phyloP scores from a whole-genome alignment of 805 yeast genomes.

The Ogataea salicorniae region DNA sequence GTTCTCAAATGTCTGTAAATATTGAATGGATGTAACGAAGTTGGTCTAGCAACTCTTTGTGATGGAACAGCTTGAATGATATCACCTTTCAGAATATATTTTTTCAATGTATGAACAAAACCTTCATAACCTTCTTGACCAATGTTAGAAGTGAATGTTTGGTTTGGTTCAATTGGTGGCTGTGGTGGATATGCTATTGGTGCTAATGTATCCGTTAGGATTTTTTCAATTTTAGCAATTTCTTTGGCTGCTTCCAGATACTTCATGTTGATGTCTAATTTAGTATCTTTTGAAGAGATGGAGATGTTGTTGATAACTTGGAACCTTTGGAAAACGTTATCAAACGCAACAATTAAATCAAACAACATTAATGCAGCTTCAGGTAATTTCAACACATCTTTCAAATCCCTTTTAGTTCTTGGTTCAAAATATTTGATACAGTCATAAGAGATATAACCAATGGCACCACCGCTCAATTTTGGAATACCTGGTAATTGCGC shows the following conservation, averaged over 20 bases:
- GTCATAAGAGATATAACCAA: slow-evolving; percentile 94
- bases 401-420: slow-evolving; percentile 64
- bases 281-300: slow-evolving; percentile 32
- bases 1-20: slow-evolving; percentile 91
- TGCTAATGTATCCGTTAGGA: slow-evolving; percentile 38
- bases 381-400: slow-evolving; percentile 80
- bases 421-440: slow-evolving; percentile 98
- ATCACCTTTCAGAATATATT: slow-evolving; percentile 85
- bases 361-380: slow-evolving; percentile 90
- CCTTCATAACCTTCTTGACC: slow-evolving; percentile 91
- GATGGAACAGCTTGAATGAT: slow-evolving; percentile 98
- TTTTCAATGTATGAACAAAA: slow-evolving; percentile 70
- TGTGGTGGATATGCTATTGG: slow-evolving; percentile 67
- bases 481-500: slow-evolving; percentile 82
- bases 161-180: slow-evolving; percentile 60
- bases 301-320: slow-evolving; percentile 82
- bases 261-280: slow-evolving; percentile 35
- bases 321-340: slow-evolving; percentile 88
- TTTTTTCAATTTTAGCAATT: slow-evolving; percentile 51
- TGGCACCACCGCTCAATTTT: slow-evolving; percentile 87
- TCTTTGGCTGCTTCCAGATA: slow-evolving; percentile 50
- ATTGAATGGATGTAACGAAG: slow-evolving; percentile 93
- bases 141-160: slow-evolving; percentile 77
- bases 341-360: slow-evolving; percentile 87
- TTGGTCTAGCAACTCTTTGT: slow-evolving; percentile 93